phyloP scores from a whole-genome alignment of 2,329 filamentous ascomycete genomes.

The Bipolaris zeicola region DNA sequence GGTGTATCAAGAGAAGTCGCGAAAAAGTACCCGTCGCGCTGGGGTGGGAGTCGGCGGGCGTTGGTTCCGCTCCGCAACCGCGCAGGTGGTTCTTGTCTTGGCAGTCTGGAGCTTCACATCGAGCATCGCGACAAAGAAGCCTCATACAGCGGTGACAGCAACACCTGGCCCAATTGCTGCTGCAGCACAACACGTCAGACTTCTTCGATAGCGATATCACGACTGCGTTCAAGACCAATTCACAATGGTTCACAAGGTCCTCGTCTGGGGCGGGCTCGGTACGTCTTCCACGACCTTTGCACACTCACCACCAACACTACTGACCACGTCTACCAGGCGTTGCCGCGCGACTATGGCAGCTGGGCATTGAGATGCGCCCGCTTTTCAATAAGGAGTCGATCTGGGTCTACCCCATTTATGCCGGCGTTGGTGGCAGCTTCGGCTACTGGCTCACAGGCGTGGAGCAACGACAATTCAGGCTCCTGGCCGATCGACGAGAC shows the following conservation, averaged over 20 bases:
- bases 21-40: conserved; percentile 6
- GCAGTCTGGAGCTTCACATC: conserved; percentile 14
- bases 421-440: conserved; percentile 83
- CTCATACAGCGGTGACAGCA: conserved; percentile 28
- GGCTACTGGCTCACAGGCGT: conserved; percentile 97
- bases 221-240: background rate
- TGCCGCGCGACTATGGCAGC: conserved; percentile 91
- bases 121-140: conserved; percentile 27
- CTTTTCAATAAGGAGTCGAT: conserved; percentile 84
- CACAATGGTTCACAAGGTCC: conserved; percentile 62
- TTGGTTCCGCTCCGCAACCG: conserved; percentile 22
- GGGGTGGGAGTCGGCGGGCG: conserved; percentile 14
- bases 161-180: conserved; percentile 22
- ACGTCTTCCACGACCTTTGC: conserved; percentile 49
- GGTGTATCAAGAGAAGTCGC: conserved; percentile 7
- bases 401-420: conserved; percentile 92
- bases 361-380: conserved; percentile 97
- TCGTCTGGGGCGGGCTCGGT: conserved; percentile 95
- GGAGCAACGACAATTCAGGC: conserved; percentile 77
- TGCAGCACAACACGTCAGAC: conserved; percentile 15
- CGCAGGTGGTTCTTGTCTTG: conserved; percentile 21
- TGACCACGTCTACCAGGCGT: conserved; percentile 66
- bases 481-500: conserved; percentile 79
- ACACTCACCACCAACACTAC: conserved; percentile 21
- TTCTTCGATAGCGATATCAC: conserved; percentile 11